Base-by-base conservation (phyloP, 2,329 filamentous ascomycete genomes). In the Mycosphaerella sp. region DNA sequence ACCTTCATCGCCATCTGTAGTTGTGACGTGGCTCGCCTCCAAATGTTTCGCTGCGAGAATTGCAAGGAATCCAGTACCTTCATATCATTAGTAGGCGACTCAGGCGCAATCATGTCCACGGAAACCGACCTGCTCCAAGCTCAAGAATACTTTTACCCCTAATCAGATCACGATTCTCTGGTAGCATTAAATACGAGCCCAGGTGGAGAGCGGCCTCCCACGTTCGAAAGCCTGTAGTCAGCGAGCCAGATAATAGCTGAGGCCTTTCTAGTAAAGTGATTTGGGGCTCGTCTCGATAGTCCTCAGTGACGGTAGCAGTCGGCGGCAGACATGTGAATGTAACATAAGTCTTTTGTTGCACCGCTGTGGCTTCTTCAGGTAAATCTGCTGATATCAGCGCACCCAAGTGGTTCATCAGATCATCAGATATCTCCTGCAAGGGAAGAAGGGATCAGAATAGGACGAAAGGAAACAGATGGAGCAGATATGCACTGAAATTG, bases 141-240 rank as follows among this genome's bases (percentile, higher is more conserved):
- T 91, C 87, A 2, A 91, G 72, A 1, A 90, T 69, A 6, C 73
- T 75, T 62, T 80, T 84, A 2, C 72, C 75, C 6, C 62, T 61
- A 25, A 87, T 71, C 3, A 76, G 61, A 2, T 63, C 55, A 37
- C 66, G 68, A n/a, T 78, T 79, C 28, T 68, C 67, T 2, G 60
- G 4, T 65, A 73, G 64, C 53, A 79, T 79, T 17, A 90, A 77
- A 60, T 82, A 89, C 40, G 82, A 77, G 1, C 84, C 85, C 0
- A 91, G 74, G 59, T 89, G 84, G 7, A 91, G 71, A 1, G 85
- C 82, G 1, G 87, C 87, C 66, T 91, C 87, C 87, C 87, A 93
- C 0, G 87, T 91, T 30, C 87, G 79, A 18, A 87, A 75, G 1
- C 87, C 87, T 0, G 87, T 91, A 0, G 85, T 89, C 1, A 86